These are phyloP conservation scores for Pleurostoma richardsiae DNA, from an alignment of 2,329 filamentous ascomycete genomes.

Conservation along the genomic window DNA sequence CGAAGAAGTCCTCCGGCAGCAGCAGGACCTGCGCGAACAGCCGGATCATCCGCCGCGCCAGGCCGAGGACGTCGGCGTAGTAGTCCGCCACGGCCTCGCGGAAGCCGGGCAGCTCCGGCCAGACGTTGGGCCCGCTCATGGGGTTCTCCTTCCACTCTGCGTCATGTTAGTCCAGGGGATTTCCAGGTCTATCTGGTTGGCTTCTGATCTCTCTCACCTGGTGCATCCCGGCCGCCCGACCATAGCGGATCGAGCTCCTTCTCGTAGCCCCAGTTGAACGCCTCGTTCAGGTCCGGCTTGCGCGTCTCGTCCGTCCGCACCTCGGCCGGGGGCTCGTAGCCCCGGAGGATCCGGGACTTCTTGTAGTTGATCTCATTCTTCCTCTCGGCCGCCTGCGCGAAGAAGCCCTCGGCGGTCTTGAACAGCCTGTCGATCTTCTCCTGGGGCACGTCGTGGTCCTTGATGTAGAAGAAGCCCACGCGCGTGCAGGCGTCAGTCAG, in stretches of 20 bases:
- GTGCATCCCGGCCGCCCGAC: background rate
- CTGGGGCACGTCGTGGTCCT: constrained; percentile 14
- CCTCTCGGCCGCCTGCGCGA: constrained; percentile 10
- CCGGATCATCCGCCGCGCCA: background rate
- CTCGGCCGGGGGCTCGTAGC: constrained; percentile 7
- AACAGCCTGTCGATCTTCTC: constrained; percentile 10
- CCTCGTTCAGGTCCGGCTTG: constrained; percentile 8
- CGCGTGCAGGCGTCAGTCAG: constrained; percentile 7
- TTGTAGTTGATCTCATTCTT: constrained; percentile 13
- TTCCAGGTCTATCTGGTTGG: too few relatives aligned
- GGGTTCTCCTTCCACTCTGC: background rate
- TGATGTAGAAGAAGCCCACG: constrained; percentile 20
- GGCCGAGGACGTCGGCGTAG: background rate
- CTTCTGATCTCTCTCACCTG: background rate
- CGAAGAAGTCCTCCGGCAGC: background rate
- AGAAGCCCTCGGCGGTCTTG: constrained; percentile 11
- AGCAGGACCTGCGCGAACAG: background rate
- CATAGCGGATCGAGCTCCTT: constrained; percentile 6
- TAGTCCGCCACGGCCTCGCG: background rate
- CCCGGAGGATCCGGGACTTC: constrained; percentile 7
- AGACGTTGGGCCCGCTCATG: constrained; percentile 1
- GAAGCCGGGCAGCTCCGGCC: background rate
- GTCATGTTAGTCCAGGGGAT: too few relatives aligned
- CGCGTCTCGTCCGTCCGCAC: constrained; percentile 1
- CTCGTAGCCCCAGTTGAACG: constrained; percentile 10